phyloP scores from a whole-genome alignment of 2,329 filamentous ascomycete species.

The Ambrosiella beaveri region DNA sequence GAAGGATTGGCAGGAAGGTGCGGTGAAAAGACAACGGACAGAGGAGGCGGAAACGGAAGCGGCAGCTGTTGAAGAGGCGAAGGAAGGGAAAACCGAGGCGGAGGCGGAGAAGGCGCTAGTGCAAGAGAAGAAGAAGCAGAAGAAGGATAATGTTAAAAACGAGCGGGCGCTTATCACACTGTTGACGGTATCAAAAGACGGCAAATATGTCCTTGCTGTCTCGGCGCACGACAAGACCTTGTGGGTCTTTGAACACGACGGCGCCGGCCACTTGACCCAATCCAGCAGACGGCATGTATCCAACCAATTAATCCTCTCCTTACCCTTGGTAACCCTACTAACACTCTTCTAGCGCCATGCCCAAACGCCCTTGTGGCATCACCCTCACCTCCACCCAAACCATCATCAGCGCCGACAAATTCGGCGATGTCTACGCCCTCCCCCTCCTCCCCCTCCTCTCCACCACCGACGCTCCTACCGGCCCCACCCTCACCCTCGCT shows the following conservation, averaged over 20 bases:
- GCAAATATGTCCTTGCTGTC: conserved; percentile 54
- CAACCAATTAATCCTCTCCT: neutral
- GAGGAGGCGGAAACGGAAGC: conserved; percentile 25
- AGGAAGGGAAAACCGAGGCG: conserved; percentile 11
- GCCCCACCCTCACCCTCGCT: conserved; percentile 13
- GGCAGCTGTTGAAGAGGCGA: conserved; percentile 21
- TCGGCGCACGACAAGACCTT: conserved; percentile 87
- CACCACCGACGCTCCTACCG: conserved; percentile 14
- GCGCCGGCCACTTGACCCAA: conserved; percentile 42
- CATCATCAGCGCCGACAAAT: conserved; percentile 81
- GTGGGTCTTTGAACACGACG: conserved; percentile 58
- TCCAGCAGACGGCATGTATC: conserved; percentile 50
- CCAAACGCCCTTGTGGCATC: conserved; percentile 72
- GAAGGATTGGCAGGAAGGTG: conserved; percentile 15
- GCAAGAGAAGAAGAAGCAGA: conserved; percentile 17
- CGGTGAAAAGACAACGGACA: conserved; percentile 11
- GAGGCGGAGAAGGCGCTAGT: conserved; percentile 13
- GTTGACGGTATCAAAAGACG: conserved; percentile 44
- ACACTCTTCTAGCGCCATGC: conserved; percentile 46
- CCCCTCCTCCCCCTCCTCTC: conserved; percentile 39
- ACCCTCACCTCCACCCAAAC: conserved; percentile 51
- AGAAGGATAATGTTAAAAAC: conserved; percentile 20
- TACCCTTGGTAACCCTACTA: neutral
- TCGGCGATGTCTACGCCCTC: conserved; percentile 85
- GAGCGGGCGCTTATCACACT: conserved; percentile 51